Percentiles rank a stretch among this genome's conserved stretches.
These are phyloP conservation scores for Pachysandra terminalis DNA, from an alignment of 164 flowering plant species.

Conservation along the genomic window DNA sequence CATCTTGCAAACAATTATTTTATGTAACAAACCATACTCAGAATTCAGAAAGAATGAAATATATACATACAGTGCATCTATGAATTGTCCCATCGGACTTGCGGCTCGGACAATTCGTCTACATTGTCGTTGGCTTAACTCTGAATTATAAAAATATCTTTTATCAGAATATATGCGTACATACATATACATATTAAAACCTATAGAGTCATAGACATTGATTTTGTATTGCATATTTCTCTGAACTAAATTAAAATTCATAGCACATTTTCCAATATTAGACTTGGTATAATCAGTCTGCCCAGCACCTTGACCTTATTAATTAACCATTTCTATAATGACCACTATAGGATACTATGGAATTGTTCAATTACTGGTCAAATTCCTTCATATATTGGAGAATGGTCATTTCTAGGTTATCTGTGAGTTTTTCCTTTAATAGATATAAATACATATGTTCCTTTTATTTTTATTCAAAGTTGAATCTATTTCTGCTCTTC, in stretches of 20 bases:
- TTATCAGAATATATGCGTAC: too few species aligned
- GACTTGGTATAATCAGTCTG: neutral
- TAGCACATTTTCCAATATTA: neutral
- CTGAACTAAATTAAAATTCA: neutral
- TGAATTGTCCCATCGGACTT: too few species aligned
- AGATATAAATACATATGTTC: too few species aligned
- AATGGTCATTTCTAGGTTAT: neutral
- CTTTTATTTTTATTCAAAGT: too few species aligned
- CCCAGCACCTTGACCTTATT: neutral
- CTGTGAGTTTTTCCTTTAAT: neutral
- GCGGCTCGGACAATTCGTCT: too few species aligned
- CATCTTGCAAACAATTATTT: neutral
- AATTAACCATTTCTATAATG: neutral
- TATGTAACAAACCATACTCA: neutral
- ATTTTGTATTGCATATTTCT: too few species aligned
- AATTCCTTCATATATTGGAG: neutral
- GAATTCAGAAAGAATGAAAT: too few species aligned
- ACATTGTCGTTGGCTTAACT: too few species aligned
- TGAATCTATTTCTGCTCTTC: too few species aligned
- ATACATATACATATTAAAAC: too few species aligned
- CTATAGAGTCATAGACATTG: too few species aligned
- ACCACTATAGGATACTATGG: slow-evolving; percentile 3
- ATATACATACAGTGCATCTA: neutral
- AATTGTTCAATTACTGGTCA: slow-evolving; percentile 5
- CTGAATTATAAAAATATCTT: too few species aligned